Base-by-base conservation (phyloP, 768 basidiomycete genomes). In the Naematelia aurantialba region DNA sequence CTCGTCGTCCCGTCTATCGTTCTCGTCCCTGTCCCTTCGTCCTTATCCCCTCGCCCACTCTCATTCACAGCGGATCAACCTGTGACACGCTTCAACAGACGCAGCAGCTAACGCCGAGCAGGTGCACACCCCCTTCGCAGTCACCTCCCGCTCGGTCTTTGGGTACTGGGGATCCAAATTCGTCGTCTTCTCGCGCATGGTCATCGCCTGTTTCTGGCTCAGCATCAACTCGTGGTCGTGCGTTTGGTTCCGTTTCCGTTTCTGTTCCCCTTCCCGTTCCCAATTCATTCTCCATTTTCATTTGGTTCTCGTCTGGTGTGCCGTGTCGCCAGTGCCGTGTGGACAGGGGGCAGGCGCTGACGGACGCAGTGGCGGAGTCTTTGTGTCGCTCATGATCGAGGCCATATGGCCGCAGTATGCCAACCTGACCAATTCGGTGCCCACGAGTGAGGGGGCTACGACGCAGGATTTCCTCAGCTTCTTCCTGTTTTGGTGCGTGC, bases 81-180 rank as follows among this genome's bases (percentile, higher is more conserved):
- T n/a, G n/a, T n/a, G n/a, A n/a, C n/a, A n/a, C n/a, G n/a, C n/a
- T n/a, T n/a, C n/a, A n/a, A n/a, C n/a, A n/a, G n/a, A n/a, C n/a
- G n/a, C n/a, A n/a, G n/a, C n/a, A n/a, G n/a, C n/a, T n/a, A n/a
- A n/a, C n/a, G n/a, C 11, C 22, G 45, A 24, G 27, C 25, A 58
- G 56, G 48, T 63, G 0, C 70, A 72, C 50, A 65, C 59, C 19
- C 66, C 69, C 1, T 73, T 73, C 51, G 67, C 74, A 12, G 63
- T 75, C 52, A 59, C 63, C 0, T 59, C 68, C 0, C 58, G 74
- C 5, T 55, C 70, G 3, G 57, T 62, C 1, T 69, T 69, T 31
- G 74, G 74, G 2, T 69, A 68, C 54, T 70, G 60, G 58, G 70
- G 70, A 1, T 60, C 63, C 19, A 69, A 69, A 34, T 59, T 70